Conservation (phyloP, 176 grass and related monocot species). For the Triticum monococcum region DNA sequence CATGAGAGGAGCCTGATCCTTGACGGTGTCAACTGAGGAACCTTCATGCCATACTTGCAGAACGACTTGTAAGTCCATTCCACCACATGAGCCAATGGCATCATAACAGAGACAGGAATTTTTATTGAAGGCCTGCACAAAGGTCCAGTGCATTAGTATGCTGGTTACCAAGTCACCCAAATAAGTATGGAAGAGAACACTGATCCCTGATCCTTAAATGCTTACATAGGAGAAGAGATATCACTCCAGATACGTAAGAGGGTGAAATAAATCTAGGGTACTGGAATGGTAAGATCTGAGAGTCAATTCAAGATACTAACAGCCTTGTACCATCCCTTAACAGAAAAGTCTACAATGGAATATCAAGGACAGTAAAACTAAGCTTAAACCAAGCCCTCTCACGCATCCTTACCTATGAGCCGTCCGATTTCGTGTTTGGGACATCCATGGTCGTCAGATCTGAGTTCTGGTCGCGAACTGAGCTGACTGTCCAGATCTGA, state of each 20-base stretch:
- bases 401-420: too few relatives aligned
- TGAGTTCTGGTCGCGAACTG: too few relatives aligned
- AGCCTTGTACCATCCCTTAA: not conserved
- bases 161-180: not conserved
- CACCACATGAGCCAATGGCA: constrained; percentile 90
- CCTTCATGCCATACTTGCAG: constrained; percentile 81
- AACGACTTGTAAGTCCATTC: constrained; percentile 85
- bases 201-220: not conserved
- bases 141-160: constrained; percentile 32
- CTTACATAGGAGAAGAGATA: not conserved
- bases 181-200: constrained; percentile 1
- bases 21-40: constrained; percentile 97
- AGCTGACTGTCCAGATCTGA: too few relatives aligned
- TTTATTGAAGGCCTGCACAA: constrained; percentile 79
- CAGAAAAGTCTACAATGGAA: not conserved
- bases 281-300: not conserved
- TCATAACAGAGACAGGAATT: constrained; percentile 87
- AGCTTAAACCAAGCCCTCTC: too few relatives aligned
- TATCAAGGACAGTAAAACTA: too few relatives aligned
- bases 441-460: too few relatives aligned
- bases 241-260: not conserved
- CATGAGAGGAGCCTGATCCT: constrained; percentile 91
- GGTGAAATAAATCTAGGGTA: not conserved
- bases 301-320: not conserved
- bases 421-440: too few relatives aligned